Evolutionary conservation across 495 filamentous ascomycete species (phyloP).

Genomic region (Thermothielavioides terrestris): DNA sequence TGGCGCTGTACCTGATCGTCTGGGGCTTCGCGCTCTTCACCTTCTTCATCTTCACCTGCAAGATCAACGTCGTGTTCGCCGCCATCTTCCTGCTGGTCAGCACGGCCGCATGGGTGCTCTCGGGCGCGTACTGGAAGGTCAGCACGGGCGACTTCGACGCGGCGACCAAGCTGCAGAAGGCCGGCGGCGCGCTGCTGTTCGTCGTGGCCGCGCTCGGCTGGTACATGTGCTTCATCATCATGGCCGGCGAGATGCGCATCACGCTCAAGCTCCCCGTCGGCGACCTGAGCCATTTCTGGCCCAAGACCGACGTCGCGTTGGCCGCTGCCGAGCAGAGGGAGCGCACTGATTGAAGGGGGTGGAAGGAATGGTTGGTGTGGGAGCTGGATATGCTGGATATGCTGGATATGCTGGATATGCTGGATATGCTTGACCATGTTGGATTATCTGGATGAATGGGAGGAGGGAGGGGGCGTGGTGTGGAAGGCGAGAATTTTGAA

Average conservation of each 20-base stretch:
- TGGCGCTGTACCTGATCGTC: conserved; percentile 45
- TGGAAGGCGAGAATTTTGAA: too few species aligned
- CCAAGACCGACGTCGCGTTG: conserved; percentile 38
- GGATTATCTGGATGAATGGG: too few species aligned
- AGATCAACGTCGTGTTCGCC: conserved; percentile 48
- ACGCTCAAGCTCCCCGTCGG: conserved; percentile 44
- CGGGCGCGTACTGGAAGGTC: conserved; percentile 45
- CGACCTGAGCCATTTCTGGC: conserved; percentile 47
- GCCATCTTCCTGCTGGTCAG: conserved; percentile 45
- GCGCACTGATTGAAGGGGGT: conserved; percentile 6
- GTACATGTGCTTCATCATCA: conserved; percentile 48
- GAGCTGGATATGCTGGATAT: too few species aligned
- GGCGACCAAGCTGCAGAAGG: conserved; percentile 40
- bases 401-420: too few species aligned
- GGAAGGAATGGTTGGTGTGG: not conserved
- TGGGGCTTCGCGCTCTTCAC: conserved; percentile 51
- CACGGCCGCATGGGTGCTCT: conserved; percentile 39
- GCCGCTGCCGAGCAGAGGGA: conserved; percentile 28
- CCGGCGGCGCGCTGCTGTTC: conserved; percentile 42
- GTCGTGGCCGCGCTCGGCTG: conserved; percentile 43
- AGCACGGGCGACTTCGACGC: conserved; percentile 35
- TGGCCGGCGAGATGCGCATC: conserved; percentile 51
- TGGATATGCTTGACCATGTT: too few species aligned
- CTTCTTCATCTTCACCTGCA: conserved; percentile 47
- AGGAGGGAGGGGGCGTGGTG: too few species aligned